Conservation (phyloP, 495 filamentous ascomycete genomes). For the Penicillium malachiteum region DNA sequence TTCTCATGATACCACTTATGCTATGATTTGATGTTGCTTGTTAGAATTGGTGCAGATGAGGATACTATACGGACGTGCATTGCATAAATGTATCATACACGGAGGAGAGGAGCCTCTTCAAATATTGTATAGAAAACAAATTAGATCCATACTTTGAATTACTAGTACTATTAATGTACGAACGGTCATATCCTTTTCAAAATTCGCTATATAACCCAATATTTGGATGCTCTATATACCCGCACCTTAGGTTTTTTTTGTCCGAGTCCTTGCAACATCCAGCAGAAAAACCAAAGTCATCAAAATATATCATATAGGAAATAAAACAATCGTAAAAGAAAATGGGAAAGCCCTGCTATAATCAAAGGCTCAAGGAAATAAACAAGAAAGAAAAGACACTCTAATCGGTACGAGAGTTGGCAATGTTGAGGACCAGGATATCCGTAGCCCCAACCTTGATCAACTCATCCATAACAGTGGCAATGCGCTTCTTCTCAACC, state of each 20-base stretch:
- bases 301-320: constrained; percentile 17
- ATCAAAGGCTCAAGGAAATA: neutral
- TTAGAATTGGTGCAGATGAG: neutral
- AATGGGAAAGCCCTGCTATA: neutral
- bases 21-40: neutral
- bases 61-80: neutral
- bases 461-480: constrained; percentile 87
- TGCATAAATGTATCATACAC: neutral
- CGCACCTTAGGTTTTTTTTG: constrained; percentile 9
- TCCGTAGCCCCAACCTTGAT: constrained; percentile 77
- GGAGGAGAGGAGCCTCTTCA: neutral
- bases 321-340: constrained; percentile 15
- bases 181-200: neutral
- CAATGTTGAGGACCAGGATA: constrained; percentile 83
- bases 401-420: constrained; percentile 70
- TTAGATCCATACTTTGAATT: neutral
- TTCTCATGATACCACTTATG: constrained; percentile 4
- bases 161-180: too few species aligned
- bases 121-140: neutral
- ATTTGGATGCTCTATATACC: constrained; percentile 25
- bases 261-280: neutral
- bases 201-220: constrained; percentile 20
- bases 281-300: constrained; percentile 4
- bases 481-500: constrained; percentile 89
- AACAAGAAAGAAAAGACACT: neutral